These are phyloP conservation scores for Chaetomiaceae sp. DNA, from an alignment of 2,329 filamentous ascomycete genomes.

Conservation along the genomic window DNA sequence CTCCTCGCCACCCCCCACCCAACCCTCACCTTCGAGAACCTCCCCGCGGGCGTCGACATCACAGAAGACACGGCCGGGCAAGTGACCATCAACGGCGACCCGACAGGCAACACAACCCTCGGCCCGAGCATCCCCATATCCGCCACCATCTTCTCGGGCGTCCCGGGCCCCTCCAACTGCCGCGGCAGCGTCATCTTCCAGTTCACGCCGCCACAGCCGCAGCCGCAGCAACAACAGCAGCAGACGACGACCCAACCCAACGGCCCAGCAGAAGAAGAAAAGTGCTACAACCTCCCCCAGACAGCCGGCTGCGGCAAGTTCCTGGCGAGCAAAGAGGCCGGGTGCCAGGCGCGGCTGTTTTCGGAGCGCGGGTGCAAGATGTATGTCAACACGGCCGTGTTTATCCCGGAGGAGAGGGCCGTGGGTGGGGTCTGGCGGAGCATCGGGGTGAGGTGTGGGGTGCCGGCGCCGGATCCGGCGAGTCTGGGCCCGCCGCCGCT, in stretches of 20 bases:
- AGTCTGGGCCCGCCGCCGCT: constrained; percentile 26
- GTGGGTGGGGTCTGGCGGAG: constrained; percentile 35
- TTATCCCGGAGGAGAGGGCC: constrained; percentile 31
- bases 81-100: constrained; percentile 39
- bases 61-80: constrained; percentile 26
- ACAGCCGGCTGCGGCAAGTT: constrained; percentile 34
- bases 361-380: constrained; percentile 31
- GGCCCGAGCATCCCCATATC: constrained; percentile 44
- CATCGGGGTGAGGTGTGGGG: constrained; percentile 33
- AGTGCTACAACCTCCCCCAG: constrained; percentile 33
- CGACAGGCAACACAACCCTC: constrained; percentile 34
- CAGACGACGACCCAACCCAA: no score
- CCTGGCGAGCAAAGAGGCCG: constrained; percentile 34
- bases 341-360: constrained; percentile 36
- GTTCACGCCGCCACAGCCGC: constrained; percentile 27
- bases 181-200: constrained; percentile 30
- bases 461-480: constrained; percentile 25
- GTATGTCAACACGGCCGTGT: constrained; percentile 36
- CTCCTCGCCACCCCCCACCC: background rate
- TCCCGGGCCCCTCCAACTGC: constrained; percentile 34
- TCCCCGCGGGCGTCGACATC: constrained; percentile 19
- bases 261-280: no score
- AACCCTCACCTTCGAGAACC: constrained; percentile 5
- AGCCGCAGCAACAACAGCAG: constrained; percentile 20
- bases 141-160: constrained; percentile 39